phyloP scores from a whole-genome alignment of 1,284 basidiomycete genomes.

The Ceratobasidium sp. region DNA sequence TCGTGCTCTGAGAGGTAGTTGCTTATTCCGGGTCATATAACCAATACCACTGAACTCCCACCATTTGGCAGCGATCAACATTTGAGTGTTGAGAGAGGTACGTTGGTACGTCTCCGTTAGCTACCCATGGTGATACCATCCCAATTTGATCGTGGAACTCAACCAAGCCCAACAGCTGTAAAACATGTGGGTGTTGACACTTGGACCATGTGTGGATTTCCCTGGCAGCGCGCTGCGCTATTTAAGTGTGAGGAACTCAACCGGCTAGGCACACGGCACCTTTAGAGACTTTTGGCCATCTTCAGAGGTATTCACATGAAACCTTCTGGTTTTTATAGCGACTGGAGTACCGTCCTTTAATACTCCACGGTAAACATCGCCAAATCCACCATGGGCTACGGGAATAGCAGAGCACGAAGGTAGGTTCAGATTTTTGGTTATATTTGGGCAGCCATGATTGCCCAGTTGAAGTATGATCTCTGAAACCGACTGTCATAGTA shows the following conservation, averaged over 20 bases:
- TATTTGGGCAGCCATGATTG: neutral
- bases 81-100: neutral
- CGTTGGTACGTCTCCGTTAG: neutral
- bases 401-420: neutral
- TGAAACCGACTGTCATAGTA: neutral
- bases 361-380: slow-evolving; percentile 1
- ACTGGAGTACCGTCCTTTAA: neutral
- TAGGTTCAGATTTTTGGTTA: neutral
- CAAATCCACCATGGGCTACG: neutral
- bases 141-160: neutral
- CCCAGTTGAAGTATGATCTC: neutral
- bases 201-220: slow-evolving; percentile 21
- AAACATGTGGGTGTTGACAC: neutral
- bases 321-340: slow-evolving; percentile 2
- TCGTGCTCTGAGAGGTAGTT: no score
- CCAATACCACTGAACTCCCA: no score
- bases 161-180: neutral
- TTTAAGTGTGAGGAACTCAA: no score
- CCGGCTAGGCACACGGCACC: no score
- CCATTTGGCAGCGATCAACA: slow-evolving; percentile 1
- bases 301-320: neutral
- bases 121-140: slow-evolving; percentile 10
- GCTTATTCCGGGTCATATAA: no score
- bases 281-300: neutral
- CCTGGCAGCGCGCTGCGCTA: neutral